Evolutionary conservation across 257 asterid genomes (phyloP).

Genomic region (Przewalskia tangutica): DNA sequence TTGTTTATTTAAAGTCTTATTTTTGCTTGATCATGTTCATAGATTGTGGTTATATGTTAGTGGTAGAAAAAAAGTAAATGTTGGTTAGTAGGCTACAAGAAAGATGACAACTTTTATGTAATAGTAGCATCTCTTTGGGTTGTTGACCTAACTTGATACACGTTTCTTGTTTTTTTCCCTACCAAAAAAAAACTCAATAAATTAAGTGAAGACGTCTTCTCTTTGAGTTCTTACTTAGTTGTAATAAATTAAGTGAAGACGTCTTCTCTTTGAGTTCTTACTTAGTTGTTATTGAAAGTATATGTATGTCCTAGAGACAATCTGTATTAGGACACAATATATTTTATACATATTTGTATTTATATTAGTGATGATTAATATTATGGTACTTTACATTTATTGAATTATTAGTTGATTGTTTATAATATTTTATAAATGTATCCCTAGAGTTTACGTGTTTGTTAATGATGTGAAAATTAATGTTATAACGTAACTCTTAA

Average conservation of each 20-base stretch:
- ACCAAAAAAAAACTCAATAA: constrained; percentile 7
- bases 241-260: constrained; percentile 5
- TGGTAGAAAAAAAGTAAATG: constrained; percentile 1
- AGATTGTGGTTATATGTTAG: constrained; percentile 14
- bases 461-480: too few relatives aligned
- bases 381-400: too few relatives aligned
- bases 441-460: too few relatives aligned
- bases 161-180: not conserved
- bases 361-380: too few relatives aligned
- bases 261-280: constrained; percentile 6
- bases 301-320: too few relatives aligned
- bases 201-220: constrained; percentile 7
- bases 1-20: not conserved
- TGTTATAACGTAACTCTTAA: too few relatives aligned
- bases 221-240: constrained; percentile 2
- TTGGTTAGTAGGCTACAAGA: not conserved
- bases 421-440: too few relatives aligned
- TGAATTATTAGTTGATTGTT: too few relatives aligned
- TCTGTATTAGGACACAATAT: too few relatives aligned
- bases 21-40: constrained; percentile 20
- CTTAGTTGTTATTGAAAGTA: too few relatives aligned
- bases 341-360: too few relatives aligned
- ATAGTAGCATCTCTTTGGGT: not conserved
- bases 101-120: not conserved
- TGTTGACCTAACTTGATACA: constrained; percentile 14